phyloP scores from a whole-genome alignment of 2,329 filamentous ascomycete species.

The Massarina eburnea region DNA sequence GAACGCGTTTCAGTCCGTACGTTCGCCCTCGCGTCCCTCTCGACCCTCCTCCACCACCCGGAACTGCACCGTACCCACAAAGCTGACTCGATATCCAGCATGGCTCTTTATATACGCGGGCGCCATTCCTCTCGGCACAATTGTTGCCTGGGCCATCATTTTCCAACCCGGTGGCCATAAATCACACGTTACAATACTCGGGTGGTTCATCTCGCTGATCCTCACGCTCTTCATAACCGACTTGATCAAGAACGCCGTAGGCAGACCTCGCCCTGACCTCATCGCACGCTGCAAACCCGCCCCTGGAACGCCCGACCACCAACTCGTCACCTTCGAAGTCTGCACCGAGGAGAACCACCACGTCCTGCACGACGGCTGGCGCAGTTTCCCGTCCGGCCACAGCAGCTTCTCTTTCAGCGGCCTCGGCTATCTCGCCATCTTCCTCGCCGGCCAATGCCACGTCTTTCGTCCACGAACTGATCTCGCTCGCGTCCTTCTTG shows the following conservation, averaged over 20 bases:
- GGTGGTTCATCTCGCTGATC: constrained; percentile 71
- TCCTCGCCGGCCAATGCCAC: constrained; percentile 67
- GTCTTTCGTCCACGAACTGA: constrained; percentile 61
- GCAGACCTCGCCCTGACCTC: constrained; percentile 81
- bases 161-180: constrained; percentile 71
- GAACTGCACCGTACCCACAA: neutral
- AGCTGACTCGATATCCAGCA: constrained; percentile 40
- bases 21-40: constrained; percentile 31
- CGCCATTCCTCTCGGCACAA: constrained; percentile 66
- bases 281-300: constrained; percentile 82
- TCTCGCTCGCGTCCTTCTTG: constrained; percentile 57
- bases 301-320: constrained; percentile 56
- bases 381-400: constrained; percentile 81
- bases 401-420: constrained; percentile 78
- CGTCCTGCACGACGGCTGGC: constrained; percentile 77
- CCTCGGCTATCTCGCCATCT: constrained; percentile 72
- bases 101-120: constrained; percentile 81
- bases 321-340: constrained; percentile 63
- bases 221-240: constrained; percentile 85
- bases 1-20: constrained; percentile 80
- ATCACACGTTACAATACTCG: constrained; percentile 80
- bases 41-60: neutral
- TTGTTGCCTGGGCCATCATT: constrained; percentile 67
- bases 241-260: constrained; percentile 81
- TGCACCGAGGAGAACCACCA: constrained; percentile 73